These are phyloP conservation scores for Fonsecaea monophora DNA, from an alignment of 2,329 filamentous ascomycete genomes.

Conservation along the genomic window DNA sequence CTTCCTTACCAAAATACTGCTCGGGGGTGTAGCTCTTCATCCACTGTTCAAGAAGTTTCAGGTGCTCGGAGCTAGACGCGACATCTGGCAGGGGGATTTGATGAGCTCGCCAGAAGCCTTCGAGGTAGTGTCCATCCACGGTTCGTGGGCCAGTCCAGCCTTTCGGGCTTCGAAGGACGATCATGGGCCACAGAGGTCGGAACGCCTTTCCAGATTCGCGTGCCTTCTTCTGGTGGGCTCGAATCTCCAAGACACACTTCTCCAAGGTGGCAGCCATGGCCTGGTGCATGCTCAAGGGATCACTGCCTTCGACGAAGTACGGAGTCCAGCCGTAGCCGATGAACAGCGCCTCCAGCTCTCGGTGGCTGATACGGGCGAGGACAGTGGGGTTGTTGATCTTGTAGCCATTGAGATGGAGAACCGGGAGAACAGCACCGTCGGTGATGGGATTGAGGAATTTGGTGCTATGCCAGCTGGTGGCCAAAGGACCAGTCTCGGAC, in stretches of 20 bases:
- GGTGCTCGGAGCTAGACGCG: constrained; percentile 67
- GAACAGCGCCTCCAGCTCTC: constrained; percentile 73
- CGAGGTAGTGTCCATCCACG: constrained; percentile 72
- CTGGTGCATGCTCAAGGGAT: constrained; percentile 77
- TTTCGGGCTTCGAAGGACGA: constrained; percentile 77
- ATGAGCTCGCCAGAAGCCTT: constrained; percentile 80
- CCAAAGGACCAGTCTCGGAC: constrained; percentile 79
- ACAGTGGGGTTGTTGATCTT: constrained; percentile 84
- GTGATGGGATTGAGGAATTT: constrained; percentile 82
- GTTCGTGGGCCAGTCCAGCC: constrained; percentile 80
- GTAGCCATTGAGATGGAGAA: constrained; percentile 81
- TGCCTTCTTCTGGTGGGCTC: constrained; percentile 71
- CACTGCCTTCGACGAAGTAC: constrained; percentile 79
- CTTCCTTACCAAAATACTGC: constrained; percentile 69
- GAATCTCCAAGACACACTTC: constrained; percentile 73
- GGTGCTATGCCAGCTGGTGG: constrained; percentile 80
- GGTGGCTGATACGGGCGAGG: constrained; percentile 74
- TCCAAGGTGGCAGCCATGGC: constrained; percentile 81
- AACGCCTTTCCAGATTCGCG: constrained; percentile 72
- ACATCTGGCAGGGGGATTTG: constrained; percentile 79
- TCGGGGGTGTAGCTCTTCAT: constrained; percentile 79
- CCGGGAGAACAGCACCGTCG: constrained; percentile 77
- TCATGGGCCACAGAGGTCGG: constrained; percentile 79
- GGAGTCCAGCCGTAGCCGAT: constrained; percentile 78
- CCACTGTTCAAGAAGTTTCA: constrained; percentile 75